A percentile compares a stretch with the other conserved stretches of the same genome.
phyloP scores from a whole-genome alignment of 805 yeast genomes.

The Saturnispora diversa region DNA sequence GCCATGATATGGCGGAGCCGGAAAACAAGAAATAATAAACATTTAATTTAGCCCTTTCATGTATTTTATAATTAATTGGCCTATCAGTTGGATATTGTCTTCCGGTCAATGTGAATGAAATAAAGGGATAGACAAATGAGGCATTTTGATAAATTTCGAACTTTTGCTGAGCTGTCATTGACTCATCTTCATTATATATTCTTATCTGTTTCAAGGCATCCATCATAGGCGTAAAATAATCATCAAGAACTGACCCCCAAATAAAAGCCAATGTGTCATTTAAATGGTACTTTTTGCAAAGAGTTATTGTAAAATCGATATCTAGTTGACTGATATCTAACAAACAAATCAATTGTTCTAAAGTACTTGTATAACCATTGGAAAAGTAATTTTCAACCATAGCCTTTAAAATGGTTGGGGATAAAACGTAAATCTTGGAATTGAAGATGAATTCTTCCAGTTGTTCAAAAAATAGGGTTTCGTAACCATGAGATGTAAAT shows the following conservation, averaged over 20 bases:
- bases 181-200: constrained; percentile 12
- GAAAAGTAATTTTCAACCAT: constrained; percentile 47
- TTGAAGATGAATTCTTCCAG: constrained; percentile 46
- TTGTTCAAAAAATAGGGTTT: constrained; percentile 39
- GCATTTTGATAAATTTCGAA: constrained; percentile 15
- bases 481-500: constrained; percentile 29
- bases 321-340: constrained; percentile 65
- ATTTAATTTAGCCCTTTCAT: constrained; percentile 38
- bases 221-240: constrained; percentile 61
- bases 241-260: constrained; percentile 62
- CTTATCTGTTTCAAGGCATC: constrained; percentile 42
- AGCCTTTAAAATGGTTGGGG: constrained; percentile 57
- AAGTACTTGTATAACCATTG: constrained; percentile 34
- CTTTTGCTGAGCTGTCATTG: constrained; percentile 12
- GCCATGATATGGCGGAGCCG: constrained; percentile 44
- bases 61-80: constrained; percentile 30
- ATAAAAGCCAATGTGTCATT: constrained; percentile 60
- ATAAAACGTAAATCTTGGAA: constrained; percentile 39
- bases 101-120: constrained; percentile 66
- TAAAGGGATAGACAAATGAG: constrained; percentile 45
- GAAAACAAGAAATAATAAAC: constrained; percentile 54
- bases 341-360: constrained; percentile 64
- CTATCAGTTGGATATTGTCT: constrained; percentile 71
- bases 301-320: constrained; percentile 61
- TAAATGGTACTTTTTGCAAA: constrained; percentile 50